Percentiles rank a stretch among this genome's conserved stretches.
phyloP scores from a whole-genome alignment of 768 basidiomycete genomes.

The Tylopilus vinaceipallidus region DNA sequence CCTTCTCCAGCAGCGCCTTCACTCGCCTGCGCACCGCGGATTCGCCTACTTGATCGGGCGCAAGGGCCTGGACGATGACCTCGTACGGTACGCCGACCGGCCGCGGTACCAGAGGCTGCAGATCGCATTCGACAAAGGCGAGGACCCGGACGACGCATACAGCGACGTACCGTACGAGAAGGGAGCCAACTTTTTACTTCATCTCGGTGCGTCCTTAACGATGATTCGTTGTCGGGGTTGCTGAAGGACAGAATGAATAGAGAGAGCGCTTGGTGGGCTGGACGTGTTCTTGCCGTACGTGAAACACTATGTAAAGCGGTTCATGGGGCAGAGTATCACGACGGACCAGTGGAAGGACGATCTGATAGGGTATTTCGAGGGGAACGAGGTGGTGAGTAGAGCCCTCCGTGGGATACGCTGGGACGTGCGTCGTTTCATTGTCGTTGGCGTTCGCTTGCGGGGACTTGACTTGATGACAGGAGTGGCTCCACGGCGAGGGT shows the following conservation, averaged over 20 bases:
- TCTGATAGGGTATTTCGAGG: constrained; percentile 66
- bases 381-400: constrained; percentile 54
- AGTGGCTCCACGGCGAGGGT: constrained; percentile 84
- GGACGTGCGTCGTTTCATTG: constrained; percentile 50
- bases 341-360: constrained; percentile 83
- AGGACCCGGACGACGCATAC: constrained; percentile 81
- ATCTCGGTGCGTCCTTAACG: constrained; percentile 56
- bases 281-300: constrained; percentile 85
- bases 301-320: constrained; percentile 77
- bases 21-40: constrained; percentile 74
- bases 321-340: constrained; percentile 79
- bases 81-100: constrained; percentile 53
- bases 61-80: constrained; percentile 65
- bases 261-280: constrained; percentile 15
- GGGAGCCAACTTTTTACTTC: constrained; percentile 82
- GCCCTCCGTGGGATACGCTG: constrained; percentile 71
- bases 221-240: too few species aligned
- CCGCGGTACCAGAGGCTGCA: constrained; percentile 78
- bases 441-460: background rate
- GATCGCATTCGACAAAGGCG: constrained; percentile 67
- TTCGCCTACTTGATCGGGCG: constrained; percentile 79
- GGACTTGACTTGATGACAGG: too few species aligned
- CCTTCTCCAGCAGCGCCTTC: constrained; percentile 63
- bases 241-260: too few species aligned
- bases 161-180: constrained; percentile 80